Evolutionary conservation across 495 filamentous ascomycete genomes (phyloP).

Genomic region (Sabuloglossum arenarium): DNA sequence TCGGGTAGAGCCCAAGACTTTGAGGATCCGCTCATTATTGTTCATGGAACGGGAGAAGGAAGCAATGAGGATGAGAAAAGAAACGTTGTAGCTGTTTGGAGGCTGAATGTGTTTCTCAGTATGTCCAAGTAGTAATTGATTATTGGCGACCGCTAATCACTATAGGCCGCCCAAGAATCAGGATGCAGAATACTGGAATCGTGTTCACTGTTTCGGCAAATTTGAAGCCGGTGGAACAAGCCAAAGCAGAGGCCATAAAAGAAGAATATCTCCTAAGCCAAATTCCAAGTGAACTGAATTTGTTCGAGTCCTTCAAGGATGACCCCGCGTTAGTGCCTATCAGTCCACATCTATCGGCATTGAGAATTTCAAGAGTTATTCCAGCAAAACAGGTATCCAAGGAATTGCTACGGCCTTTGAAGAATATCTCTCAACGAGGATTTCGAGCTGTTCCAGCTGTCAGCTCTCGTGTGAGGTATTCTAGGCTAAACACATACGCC

Average conservation of each 20-base stretch:
- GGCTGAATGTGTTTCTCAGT: conserved; percentile 52
- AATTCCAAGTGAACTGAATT: conserved; percentile 55
- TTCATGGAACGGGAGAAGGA: conserved; percentile 29
- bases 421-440: conserved; percentile 36
- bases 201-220: conserved; percentile 56
- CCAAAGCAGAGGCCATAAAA: conserved; percentile 24
- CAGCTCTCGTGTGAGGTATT: conserved; percentile 69
- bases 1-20: conserved; percentile 35
- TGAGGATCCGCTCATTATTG: conserved; percentile 39
- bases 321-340: conserved; percentile 46
- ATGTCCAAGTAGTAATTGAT: conserved; percentile 4
- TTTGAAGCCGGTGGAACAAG: conserved; percentile 33
- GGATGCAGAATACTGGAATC: conserved; percentile 56
- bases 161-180: conserved; percentile 47
- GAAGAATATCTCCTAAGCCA: conserved; percentile 63
- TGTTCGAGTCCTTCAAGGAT: conserved; percentile 53
- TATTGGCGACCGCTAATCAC: not conserved
- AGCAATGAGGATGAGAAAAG: conserved; percentile 10
- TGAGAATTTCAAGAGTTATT: conserved; percentile 56
- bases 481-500: conserved; percentile 42
- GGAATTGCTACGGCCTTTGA: conserved; percentile 40
- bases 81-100: conserved; percentile 61
- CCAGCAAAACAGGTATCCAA: conserved; percentile 35
- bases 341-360: conserved; percentile 56
- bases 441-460: conserved; percentile 60